Evolutionary conservation across 768 basidiomycete genomes (phyloP).

Genomic region (Boletus insuetus): DNA sequence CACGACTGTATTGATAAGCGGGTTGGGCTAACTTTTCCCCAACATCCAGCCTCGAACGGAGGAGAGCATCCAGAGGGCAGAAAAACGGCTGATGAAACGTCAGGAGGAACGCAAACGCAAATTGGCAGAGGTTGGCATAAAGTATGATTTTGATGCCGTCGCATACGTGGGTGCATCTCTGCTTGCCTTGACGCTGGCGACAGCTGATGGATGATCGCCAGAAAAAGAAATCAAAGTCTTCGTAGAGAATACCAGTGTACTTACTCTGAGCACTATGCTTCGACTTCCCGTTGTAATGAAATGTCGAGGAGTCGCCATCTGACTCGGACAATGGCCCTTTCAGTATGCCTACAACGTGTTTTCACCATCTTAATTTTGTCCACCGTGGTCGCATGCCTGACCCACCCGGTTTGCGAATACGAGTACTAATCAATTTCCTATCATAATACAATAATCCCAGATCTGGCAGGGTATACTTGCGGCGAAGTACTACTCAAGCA

Average conservation of each 20-base stretch:
- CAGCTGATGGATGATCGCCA: slow-evolving; percentile 4
- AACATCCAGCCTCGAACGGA: slow-evolving; percentile 63
- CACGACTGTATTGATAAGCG: neutral
- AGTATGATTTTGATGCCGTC: slow-evolving; percentile 79
- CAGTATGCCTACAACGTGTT: no score
- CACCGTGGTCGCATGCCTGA: no score
- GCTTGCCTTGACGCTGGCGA: neutral
- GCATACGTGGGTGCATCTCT: slow-evolving; percentile 65
- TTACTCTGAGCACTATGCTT: neutral
- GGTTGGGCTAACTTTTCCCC: slow-evolving; percentile 3
- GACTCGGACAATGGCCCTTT: neutral
- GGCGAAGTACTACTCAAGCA: neutral
- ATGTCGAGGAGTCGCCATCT: neutral
- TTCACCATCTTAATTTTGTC: neutral
- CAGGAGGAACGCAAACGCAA: slow-evolving; percentile 78
- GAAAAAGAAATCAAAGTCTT: slow-evolving; percentile 38
- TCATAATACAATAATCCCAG: neutral
- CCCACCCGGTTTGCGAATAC: neutral
- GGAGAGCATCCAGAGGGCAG: slow-evolving; percentile 61
- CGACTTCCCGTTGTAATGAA: no score
- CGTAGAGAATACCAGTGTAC: slow-evolving; percentile 2
- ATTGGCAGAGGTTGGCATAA: slow-evolving; percentile 76
- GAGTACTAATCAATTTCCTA: neutral
- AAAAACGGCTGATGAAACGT: slow-evolving; percentile 68
- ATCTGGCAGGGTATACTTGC: neutral